A percentile compares a stretch with the other conserved stretches of the same genome.
Evolutionary conservation across 2,329 filamentous ascomycete genomes (phyloP).

Genomic region (Rutstroemia sp.): DNA sequence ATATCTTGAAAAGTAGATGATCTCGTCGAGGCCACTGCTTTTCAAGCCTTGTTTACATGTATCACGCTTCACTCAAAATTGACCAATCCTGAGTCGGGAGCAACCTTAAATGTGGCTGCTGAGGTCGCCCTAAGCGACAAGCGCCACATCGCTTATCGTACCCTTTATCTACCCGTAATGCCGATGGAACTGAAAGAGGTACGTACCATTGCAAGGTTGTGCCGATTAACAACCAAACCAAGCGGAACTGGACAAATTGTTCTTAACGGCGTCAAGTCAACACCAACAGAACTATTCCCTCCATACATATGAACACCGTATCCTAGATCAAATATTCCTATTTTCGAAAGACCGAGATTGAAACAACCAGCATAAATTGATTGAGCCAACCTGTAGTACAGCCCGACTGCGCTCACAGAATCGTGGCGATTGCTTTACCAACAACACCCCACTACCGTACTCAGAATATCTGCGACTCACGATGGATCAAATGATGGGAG

Average conservation of each 20-base stretch:
- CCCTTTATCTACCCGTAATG: not conserved
- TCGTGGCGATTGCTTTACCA: not conserved
- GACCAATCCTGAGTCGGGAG: no score
- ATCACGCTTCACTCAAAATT: no score
- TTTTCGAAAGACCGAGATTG: not conserved
- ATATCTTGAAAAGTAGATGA: no score
- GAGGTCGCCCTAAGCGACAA: no score
- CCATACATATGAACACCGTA: not conserved
- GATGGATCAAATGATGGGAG: slow-evolving; percentile 32
- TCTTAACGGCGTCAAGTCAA: not conserved
- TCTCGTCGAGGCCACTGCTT: no score
- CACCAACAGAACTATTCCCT: not conserved
- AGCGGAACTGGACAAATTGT: slow-evolving; percentile 7
- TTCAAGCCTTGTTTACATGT: no score
- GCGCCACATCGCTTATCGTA: no score
- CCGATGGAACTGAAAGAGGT: not conserved
- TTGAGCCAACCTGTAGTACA: not conserved
- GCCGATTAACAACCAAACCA: not conserved
- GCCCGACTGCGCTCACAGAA: not conserved
- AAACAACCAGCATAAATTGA: no score
- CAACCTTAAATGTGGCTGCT: no score
- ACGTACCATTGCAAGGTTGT: not conserved
- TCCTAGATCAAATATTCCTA: no score
- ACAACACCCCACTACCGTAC: not conserved
- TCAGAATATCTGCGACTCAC: not conserved